Percentiles rank a stretch among this genome's conserved stretches.
Conservation (phyloP, 169 alveolate species). For the Plasmodium knowlesi region DNA sequence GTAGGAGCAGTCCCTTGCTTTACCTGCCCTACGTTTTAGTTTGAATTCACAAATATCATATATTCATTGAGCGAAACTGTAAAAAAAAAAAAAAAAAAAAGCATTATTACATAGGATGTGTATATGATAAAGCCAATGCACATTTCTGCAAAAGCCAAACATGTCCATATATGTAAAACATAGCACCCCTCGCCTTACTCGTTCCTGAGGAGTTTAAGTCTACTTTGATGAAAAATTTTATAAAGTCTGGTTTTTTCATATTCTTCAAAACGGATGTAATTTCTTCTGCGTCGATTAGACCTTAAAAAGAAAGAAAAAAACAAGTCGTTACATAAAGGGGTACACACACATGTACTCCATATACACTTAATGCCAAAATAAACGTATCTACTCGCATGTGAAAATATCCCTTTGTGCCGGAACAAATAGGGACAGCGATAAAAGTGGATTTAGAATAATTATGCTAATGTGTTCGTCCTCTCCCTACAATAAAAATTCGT, state of each 20-base stretch:
- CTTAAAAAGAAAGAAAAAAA: constrained; percentile 15
- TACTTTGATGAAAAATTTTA: constrained; percentile 42
- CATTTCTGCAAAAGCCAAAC: neutral
- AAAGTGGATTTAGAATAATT: neutral
- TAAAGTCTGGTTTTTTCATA: constrained; percentile 56
- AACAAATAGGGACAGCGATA: neutral
- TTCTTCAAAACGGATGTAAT: constrained; percentile 30
- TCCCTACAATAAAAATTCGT: neutral
- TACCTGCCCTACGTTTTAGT: neutral
- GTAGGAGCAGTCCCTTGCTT: neutral
- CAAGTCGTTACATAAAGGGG: neutral
- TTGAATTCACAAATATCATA: constrained; percentile 39
- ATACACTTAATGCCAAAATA: neutral
- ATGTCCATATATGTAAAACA: neutral
- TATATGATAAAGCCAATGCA: neutral
- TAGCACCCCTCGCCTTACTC: constrained; percentile 7
- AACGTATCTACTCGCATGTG: neutral
- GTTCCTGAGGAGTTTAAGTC: constrained; percentile 70
- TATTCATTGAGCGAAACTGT: constrained; percentile 57
- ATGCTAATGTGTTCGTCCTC: neutral
- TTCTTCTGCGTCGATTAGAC: constrained; percentile 67
- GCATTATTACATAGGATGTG: neutral
- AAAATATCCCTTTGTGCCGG: neutral
- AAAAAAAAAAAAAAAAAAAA: constrained; percentile 12
- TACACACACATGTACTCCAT: neutral